phyloP scores from a whole-genome alignment of 169 alveolate genomes.

The Cryptosporidium canis region DNA sequence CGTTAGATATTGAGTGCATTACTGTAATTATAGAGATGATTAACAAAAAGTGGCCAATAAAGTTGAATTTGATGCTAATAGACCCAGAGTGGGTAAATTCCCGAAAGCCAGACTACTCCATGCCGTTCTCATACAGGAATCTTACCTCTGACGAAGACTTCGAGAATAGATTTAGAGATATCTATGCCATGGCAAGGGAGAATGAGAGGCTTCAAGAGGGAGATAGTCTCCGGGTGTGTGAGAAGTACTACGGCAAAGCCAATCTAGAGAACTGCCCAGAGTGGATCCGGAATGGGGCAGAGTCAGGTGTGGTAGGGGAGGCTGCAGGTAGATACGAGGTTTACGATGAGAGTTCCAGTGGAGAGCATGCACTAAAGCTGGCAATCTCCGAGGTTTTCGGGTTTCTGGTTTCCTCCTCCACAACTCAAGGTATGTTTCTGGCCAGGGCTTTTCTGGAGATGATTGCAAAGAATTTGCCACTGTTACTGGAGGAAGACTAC shows the following conservation, averaged over 20 bases:
- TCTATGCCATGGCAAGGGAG: neutral
- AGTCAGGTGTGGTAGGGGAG: neutral
- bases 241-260: neutral
- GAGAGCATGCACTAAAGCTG: constrained; percentile 26
- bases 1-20: constrained; percentile 65
- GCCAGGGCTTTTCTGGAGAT: constrained; percentile 62
- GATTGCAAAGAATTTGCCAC: constrained; percentile 70
- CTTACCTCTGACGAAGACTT: constrained; percentile 37
- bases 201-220: neutral
- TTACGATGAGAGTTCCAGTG: neutral
- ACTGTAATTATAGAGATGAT: constrained; percentile 16
- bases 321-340: neutral
- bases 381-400: constrained; percentile 70
- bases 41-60: constrained; percentile 60
- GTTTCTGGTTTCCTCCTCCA: constrained; percentile 45
- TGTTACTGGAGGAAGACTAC: constrained; percentile 6
- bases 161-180: constrained; percentile 10
- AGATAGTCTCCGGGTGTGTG: neutral
- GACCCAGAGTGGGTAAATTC: constrained; percentile 59
- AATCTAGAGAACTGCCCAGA: constrained; percentile 27
- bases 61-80: constrained; percentile 26
- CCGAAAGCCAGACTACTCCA: constrained; percentile 46
- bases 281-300: neutral
- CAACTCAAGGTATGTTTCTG: constrained; percentile 48
- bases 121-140: constrained; percentile 7